Base-by-base conservation (phyloP, 164 flowering plant species). In the Paratinospora sagittata region DNA sequence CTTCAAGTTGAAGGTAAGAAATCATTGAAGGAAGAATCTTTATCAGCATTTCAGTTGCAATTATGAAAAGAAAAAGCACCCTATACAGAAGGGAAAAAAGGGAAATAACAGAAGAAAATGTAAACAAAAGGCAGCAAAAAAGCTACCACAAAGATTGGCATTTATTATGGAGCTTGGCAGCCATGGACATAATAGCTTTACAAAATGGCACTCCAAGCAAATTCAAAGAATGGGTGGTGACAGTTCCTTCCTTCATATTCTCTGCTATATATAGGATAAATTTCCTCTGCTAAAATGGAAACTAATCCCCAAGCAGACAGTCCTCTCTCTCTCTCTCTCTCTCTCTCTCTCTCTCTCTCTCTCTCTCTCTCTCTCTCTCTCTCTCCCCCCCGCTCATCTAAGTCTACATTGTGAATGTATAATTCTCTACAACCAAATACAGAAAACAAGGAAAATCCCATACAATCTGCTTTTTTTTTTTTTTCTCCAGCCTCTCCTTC, bases 261-360 rank as follows among this genome's bases (percentile, higher is more conserved):
- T 71, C 74, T 82, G 81, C 82, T 77, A 65, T 68, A 65, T 68
- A 67, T 47, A 69, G 70, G 80, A 63, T 70, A 62, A 65, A 34
- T 74, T 78, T 78, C 70, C 84, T 79, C 74, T 33, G 75, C 81
- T 84, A 85, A 87, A 84, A 80, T 75, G 79, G 80, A 82, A 81
- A 68, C 76, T 76, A 78, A 62, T 77, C 75, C 71, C 75, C 73
- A 52, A 74, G 75, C 43, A 76, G 76, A 74, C 72, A 70, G 52
- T 45, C 65, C 78, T 66, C 55, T 65, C 74, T 45, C 19, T 68
- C 78, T 58, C 63, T 30, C 34, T 30, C 34, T n/a, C n/a, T n/a
- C n/a, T n/a, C n/a, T 21, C 61, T 14, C 75, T 43, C 49, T 7
- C 6, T 0, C 49, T 43, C 49, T 43, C 37, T 52, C 72, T 57